Percentiles rank a stretch among this genome's conserved stretches.
Conservation (phyloP, 2,329 filamentous ascomycete species). For the Fusarium camptoceras region DNA sequence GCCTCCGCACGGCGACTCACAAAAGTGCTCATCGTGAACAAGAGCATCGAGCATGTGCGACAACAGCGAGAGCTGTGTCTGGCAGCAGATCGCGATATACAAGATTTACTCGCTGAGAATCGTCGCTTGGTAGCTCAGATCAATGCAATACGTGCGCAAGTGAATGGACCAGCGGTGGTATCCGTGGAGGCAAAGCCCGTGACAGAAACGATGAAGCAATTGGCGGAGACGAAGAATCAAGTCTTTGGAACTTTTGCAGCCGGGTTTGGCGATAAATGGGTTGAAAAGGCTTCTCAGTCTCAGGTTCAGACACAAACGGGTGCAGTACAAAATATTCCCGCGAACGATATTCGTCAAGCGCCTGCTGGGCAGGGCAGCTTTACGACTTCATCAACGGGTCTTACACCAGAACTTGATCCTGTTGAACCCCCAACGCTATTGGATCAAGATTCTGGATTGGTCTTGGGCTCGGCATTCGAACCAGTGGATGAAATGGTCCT, state of each 20-base stretch:
- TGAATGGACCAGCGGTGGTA: neutral
- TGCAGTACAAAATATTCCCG: accelerated
- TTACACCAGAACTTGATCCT: neutral
- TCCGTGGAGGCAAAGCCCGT: neutral
- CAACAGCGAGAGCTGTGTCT: constrained; percentile 6
- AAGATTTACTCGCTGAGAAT: constrained; percentile 3
- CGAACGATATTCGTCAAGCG: neutral
- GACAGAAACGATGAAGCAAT: constrained; percentile 18
- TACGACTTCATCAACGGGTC: neutral
- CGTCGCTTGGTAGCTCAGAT: constrained; percentile 4
- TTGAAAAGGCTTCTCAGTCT: neutral
- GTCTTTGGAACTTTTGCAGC: constrained; percentile 11
- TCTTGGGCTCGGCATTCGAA: neutral
- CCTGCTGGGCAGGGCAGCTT: neutral
- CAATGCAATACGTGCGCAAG: constrained; percentile 13
- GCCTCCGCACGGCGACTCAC: constrained; percentile 13
- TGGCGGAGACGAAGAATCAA: constrained; percentile 13
- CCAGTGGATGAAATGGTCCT: neutral
- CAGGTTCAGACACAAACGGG: neutral
- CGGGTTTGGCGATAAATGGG: constrained; percentile 18
- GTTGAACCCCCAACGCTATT: neutral
- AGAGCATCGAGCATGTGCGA: constrained; percentile 16
- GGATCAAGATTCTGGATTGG: neutral
- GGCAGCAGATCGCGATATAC: neutral
- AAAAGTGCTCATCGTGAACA: constrained; percentile 26